Base-by-base conservation (phyloP, 1,284 basidiomycete genomes). In the Rhodotorula sp. region DNA sequence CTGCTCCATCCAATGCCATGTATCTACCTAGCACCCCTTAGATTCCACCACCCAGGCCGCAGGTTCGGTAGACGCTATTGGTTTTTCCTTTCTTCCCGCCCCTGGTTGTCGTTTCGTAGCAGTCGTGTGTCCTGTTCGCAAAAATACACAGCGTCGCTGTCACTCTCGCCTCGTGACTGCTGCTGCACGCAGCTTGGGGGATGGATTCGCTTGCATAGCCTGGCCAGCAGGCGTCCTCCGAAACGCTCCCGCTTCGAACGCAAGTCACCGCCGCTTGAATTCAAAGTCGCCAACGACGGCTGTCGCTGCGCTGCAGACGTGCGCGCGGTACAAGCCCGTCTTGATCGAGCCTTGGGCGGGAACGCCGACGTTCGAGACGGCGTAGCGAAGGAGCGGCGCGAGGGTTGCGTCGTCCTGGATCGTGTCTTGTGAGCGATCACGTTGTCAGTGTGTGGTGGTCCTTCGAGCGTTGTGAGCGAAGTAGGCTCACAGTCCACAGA, bases 251-350 rank as follows among this genome's bases (percentile, higher is more conserved):
- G n/a, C n/a, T n/a, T n/a, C n/a, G n/a, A n/a, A n/a, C n/a, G n/a
- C 19, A 15, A 15, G 19, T 44, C 39, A 44, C 19, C 39, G 39
- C 39, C 39, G 39, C 39, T 44, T 44, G 39, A 73, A 70, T 34
- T 67, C 60, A 29, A 73, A 67, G 49, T 73, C 71, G 11, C 71
- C 71, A 2, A 67, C 59, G n/a, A 63, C 57, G 5, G 71, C 68
- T 13, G 49, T 52, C 30, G 67, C 67, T 2, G 68, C 11, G 17
- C 59, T 58, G 54, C 53, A 67, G 9, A 67, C 65, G 34, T 67
- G 63, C 20, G 64, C 65, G 19, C 71, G 53, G 62, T 73, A 73
- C 24, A 73, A 36, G 1, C 71, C 71, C 11, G 29, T 59, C 46
- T 73, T 73, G 58, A 73, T 27, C 1, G 58, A 58, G 1, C 64